These are phyloP conservation scores for Limnanthes douglasii DNA, from an alignment of 345 rosid species.

Conservation along the genomic window DNA sequence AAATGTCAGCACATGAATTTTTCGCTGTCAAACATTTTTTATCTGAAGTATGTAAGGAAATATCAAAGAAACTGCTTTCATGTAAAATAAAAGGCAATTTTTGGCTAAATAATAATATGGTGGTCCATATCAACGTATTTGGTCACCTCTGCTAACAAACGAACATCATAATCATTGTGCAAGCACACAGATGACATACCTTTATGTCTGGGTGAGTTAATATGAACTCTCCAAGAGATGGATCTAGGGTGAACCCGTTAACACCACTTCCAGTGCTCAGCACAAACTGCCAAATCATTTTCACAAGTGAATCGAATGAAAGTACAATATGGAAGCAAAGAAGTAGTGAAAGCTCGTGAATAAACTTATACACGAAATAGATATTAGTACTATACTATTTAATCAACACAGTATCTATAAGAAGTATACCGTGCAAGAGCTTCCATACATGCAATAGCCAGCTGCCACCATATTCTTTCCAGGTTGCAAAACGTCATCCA, in stretches of 20 bases:
- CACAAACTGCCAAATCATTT: conserved; percentile 50
- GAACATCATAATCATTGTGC: background rate
- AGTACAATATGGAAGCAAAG: no score
- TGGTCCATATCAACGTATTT: no score
- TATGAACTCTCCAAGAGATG: conserved; percentile 98
- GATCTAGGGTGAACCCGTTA: conserved; percentile 92
- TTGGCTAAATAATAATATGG: no score
- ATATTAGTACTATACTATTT: no score
- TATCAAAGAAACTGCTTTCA: no score
- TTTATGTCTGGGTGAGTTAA: conserved; percentile 88
- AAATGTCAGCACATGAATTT: no score
- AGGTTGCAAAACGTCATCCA: conserved; percentile 80
- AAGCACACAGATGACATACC: no score
- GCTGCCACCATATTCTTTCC: conserved; percentile 91
- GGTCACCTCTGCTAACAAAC: background rate
- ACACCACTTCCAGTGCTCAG: conserved; percentile 84
- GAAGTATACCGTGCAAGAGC: conserved; percentile 84
- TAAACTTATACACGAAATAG: no score
- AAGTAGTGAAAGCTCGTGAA: no score
- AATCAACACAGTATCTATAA: background rate
- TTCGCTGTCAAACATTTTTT: no score
- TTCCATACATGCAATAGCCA: conserved; percentile 99
- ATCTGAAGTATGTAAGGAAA: no score
- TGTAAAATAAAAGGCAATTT: no score
- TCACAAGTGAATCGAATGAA: background rate